These are phyloP conservation scores for Candida vaughaniae DNA, from an alignment of 805 yeast genomes.

Conservation along the genomic window DNA sequence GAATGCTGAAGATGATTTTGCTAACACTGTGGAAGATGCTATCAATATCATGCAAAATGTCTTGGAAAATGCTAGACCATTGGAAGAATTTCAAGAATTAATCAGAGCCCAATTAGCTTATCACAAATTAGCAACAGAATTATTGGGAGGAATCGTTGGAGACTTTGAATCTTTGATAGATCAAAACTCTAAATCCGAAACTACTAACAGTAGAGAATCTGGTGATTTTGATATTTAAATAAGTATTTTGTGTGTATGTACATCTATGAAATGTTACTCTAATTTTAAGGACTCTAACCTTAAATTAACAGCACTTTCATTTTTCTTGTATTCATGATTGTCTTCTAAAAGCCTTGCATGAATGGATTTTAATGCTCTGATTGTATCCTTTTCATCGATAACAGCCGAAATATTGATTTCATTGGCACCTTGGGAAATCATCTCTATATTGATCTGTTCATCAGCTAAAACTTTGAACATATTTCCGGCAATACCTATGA, in stretches of 20 bases:
- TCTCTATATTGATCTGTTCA: constrained; percentile 89
- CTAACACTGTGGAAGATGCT: constrained; percentile 86
- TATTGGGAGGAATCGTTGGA: constrained; percentile 62
- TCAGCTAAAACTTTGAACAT: constrained; percentile 95
- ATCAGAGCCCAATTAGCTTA: constrained; percentile 78
- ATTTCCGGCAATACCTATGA: constrained; percentile 94
- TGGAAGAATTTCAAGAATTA: constrained; percentile 65
- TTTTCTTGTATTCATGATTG: constrained; percentile 20
- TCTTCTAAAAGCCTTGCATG: constrained; percentile 72
- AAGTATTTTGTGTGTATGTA: not conserved
- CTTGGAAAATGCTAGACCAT: constrained; percentile 65
- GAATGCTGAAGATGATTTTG: constrained; percentile 84
- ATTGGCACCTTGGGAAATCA: constrained; percentile 98
- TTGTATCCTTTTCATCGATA: constrained; percentile 75
- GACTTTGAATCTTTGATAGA: constrained; percentile 61
- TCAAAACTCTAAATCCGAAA: constrained; percentile 25
- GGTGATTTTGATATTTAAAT: constrained; percentile 32
- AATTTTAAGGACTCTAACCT: constrained; percentile 30
- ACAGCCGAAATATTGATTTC: constrained; percentile 97
- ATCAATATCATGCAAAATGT: constrained; percentile 80
- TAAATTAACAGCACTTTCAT: constrained; percentile 28
- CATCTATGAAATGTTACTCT: constrained; percentile 6
- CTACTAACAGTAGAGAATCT: constrained; percentile 25
- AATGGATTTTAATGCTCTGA: constrained; percentile 81
- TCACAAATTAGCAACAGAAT: constrained; percentile 71